Evolutionary conservation across 2,329 filamentous ascomycete genomes (phyloP).

Genomic region (Lachnellula hyalina): DNA sequence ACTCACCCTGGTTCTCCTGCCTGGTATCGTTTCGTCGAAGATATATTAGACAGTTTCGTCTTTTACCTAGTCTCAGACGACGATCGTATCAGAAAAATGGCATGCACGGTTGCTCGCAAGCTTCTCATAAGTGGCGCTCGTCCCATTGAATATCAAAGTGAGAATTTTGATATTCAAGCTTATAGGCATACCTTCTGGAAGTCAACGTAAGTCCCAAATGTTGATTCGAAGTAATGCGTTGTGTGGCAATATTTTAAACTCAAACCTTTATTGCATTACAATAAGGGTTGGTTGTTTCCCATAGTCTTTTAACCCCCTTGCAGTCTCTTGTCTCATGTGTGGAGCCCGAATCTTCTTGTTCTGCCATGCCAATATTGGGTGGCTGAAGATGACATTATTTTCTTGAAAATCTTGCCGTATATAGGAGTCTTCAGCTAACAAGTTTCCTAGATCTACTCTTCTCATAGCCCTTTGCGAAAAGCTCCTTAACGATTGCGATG

Average conservation of each 20-base stretch:
- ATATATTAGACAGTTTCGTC: slow-evolving; percentile 26
- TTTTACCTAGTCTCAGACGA: slow-evolving; percentile 29
- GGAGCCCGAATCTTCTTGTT: neutral
- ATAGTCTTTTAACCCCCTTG: too few species aligned
- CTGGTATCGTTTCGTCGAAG: slow-evolving; percentile 32
- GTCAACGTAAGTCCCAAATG: slow-evolving; percentile 29
- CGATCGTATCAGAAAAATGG: slow-evolving; percentile 28
- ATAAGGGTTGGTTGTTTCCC: too few species aligned
- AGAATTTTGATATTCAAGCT: slow-evolving; percentile 7
- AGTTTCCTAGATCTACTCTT: slow-evolving; percentile 24
- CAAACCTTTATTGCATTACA: too few species aligned
- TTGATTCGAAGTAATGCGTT: neutral
- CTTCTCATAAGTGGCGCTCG: slow-evolving; percentile 24
- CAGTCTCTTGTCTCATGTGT: neutral
- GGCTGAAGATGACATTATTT: too few species aligned
- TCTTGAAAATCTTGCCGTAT: neutral
- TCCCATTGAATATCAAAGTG: slow-evolving; percentile 15
- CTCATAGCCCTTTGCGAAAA: slow-evolving; percentile 27
- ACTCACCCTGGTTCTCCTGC: slow-evolving; percentile 33
- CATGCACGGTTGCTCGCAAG: slow-evolving; percentile 26
- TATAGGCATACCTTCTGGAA: slow-evolving; percentile 32
- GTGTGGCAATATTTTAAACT: too few species aligned
- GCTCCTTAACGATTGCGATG: slow-evolving; percentile 20
- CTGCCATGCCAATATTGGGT: too few species aligned
- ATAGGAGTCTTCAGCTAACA: neutral